Conservation (phyloP, 345 rosid species). For the Hirschfeldia incana region DNA sequence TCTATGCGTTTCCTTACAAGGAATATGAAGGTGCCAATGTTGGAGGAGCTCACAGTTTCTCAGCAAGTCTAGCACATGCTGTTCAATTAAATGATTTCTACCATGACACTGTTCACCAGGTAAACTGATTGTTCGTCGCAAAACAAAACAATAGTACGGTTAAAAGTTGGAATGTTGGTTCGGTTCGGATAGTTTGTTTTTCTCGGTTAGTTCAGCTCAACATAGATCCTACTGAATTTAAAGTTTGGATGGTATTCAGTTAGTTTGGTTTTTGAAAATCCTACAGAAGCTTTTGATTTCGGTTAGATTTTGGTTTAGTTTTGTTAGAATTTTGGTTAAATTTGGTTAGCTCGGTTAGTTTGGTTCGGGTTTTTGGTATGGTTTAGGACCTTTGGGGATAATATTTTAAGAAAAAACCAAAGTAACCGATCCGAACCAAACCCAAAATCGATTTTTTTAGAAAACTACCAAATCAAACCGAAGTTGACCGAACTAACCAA, state of each 20-base stretch:
- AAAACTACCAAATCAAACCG: not conserved
- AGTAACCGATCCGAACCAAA: too few species aligned
- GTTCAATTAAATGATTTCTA: conserved; percentile 88
- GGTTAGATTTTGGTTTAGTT: not conserved
- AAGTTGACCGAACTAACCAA: not conserved
- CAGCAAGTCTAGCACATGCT: conserved; percentile 88
- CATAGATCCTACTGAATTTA: too few species aligned
- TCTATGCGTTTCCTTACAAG: conserved; percentile 95
- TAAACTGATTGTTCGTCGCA: conserved; percentile 24
- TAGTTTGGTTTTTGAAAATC: not conserved
- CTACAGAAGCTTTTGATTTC: not conserved
- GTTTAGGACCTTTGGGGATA: not conserved
- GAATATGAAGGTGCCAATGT: conserved; percentile 97
- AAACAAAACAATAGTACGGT: not conserved
- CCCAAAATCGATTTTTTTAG: not conserved
- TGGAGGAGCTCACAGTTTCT: conserved; percentile 66
- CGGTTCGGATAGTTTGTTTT: not conserved
- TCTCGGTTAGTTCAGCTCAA: not conserved
- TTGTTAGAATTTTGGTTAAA: not conserved
- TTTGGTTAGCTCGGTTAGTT: not conserved
- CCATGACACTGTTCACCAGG: conserved; percentile 99
- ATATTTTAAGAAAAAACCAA: not conserved
- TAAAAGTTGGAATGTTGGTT: not conserved
- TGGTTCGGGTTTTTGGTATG: not conserved
- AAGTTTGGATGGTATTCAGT: not conserved